A percentile compares a stretch with the other conserved stretches of the same genome.
These are phyloP conservation scores for Paecilomyces formosus DNA, from an alignment of 2,329 filamentous ascomycete genomes.

Conservation along the genomic window DNA sequence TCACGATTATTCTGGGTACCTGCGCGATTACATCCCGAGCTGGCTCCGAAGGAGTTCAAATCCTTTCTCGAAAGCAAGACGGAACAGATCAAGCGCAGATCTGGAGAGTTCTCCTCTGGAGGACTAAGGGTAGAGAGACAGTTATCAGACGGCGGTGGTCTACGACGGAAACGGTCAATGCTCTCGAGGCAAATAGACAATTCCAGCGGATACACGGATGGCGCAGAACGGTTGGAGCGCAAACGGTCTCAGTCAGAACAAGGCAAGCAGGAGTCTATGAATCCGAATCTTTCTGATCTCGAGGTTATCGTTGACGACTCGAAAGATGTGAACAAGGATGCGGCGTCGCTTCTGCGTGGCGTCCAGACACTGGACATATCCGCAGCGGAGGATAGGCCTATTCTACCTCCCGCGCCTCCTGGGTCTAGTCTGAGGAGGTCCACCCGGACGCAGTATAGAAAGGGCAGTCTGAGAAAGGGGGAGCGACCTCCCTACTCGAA, in stretches of 20 bases:
- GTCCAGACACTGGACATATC: slow-evolving; percentile 37
- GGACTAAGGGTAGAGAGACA: slow-evolving; percentile 46
- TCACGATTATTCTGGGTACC: slow-evolving; percentile 93
- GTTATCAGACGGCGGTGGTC: slow-evolving; percentile 45
- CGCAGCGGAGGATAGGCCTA: slow-evolving; percentile 68
- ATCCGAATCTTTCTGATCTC: slow-evolving; percentile 61
- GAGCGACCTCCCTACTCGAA: slow-evolving; percentile 70
- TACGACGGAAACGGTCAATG: slow-evolving; percentile 91
- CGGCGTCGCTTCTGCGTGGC: slow-evolving; percentile 44
- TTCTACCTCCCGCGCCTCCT: slow-evolving; percentile 65
- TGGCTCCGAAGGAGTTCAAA: slow-evolving; percentile 94
- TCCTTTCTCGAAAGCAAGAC: slow-evolving; percentile 91
- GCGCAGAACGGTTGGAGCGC: slow-evolving; percentile 69
- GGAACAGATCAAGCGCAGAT: slow-evolving; percentile 78
- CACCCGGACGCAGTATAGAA: slow-evolving; percentile 84
- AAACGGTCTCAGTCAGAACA: slow-evolving; percentile 57
- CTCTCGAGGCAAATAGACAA: slow-evolving; percentile 84
- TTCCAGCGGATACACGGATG: slow-evolving; percentile 68
- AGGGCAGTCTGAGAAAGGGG: slow-evolving; percentile 74
- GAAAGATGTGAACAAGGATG: slow-evolving; percentile 60
- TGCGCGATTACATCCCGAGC: slow-evolving; percentile 83
- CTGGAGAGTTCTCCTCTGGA: slow-evolving; percentile 62
- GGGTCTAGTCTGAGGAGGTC: slow-evolving; percentile 80
- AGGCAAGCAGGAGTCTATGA: slow-evolving; percentile 45
- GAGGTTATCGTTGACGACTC: slow-evolving; percentile 80